Percentiles rank a stretch among this genome's conserved stretches.
phyloP scores from a whole-genome alignment of 441 rosid genomes.

The Adansonia grandidieri region DNA sequence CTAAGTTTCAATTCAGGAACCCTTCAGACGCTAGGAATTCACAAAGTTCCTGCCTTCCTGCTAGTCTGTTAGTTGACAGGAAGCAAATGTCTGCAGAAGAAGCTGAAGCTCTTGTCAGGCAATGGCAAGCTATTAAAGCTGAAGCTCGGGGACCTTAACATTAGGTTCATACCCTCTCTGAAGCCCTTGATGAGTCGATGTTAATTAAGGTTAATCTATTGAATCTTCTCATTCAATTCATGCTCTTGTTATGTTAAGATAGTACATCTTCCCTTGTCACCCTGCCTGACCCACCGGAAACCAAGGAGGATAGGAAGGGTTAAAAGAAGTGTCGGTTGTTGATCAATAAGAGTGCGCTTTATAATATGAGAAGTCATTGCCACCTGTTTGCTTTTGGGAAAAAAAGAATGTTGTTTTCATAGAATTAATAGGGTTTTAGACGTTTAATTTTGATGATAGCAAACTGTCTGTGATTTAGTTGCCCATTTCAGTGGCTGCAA shows the following conservation, averaged over 20 bases:
- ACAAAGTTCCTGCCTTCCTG: conserved; percentile 43
- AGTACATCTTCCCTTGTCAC: not conserved
- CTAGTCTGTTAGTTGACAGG: conserved; percentile 49
- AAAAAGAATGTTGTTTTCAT: not conserved
- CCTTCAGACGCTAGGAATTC: conserved; percentile 40
- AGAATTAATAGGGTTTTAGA: not conserved
- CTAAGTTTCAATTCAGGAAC: conserved; percentile 46
- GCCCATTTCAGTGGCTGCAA: not conserved
- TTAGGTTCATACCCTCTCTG: conserved; percentile 63
- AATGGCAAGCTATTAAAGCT: conserved; percentile 91
- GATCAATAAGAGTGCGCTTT: not conserved
- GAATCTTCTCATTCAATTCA: conserved; percentile 10
- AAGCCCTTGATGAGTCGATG: conserved; percentile 87
- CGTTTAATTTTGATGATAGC: conserved; percentile 14
- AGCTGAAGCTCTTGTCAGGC: conserved; percentile 85
- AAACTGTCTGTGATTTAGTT: not conserved
- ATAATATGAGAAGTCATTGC: conserved; percentile 5
- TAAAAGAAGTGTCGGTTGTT: not conserved
- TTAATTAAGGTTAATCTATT: conserved; percentile 66
- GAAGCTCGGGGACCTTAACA: conserved; percentile 84
- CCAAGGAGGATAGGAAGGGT: not conserved
- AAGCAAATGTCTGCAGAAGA: conserved; percentile 78
- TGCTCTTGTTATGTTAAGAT: conserved; percentile 1
- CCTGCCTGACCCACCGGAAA: not conserved
- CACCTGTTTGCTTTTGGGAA: not conserved